Percentiles rank a stretch among this genome's conserved stretches.
Evolutionary conservation across 345 rosid genomes (phyloP).

Genomic region (Firmiana major): DNA sequence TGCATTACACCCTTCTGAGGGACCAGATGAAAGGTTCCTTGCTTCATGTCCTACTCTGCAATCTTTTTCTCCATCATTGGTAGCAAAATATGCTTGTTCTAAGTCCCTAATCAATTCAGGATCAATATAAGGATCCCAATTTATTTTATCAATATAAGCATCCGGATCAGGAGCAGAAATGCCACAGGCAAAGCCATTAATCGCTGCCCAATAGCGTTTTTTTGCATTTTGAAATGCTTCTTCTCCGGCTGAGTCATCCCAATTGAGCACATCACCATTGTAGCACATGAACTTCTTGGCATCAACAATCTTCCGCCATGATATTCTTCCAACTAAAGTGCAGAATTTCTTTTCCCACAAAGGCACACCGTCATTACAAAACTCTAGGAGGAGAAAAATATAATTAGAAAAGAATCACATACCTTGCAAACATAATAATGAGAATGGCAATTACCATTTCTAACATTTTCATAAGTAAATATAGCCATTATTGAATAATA

Average conservation of each 20-base stretch:
- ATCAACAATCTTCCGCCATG: conserved; percentile 46
- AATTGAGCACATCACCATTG: conserved; percentile 27
- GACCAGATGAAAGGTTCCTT: conserved; percentile 12
- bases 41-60: conserved; percentile 16
- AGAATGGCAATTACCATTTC: neutral
- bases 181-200: conserved; percentile 32
- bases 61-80: conserved; percentile 32
- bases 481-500: neutral
- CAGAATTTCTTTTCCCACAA: conserved; percentile 54
- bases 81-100: conserved; percentile 23
- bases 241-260: conserved; percentile 53
- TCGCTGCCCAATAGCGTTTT: conserved; percentile 36
- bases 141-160: conserved; percentile 39
- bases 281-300: conserved; percentile 27
- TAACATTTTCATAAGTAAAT: neutral
- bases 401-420: neutral
- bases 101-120: conserved; percentile 32
- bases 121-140: conserved; percentile 41
- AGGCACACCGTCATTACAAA: conserved; percentile 35
- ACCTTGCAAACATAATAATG: neutral
- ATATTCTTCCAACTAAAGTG: conserved; percentile 32
- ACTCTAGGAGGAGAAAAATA: conserved; percentile 14
- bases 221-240: conserved; percentile 51
- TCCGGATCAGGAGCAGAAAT: conserved; percentile 39
- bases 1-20: conserved; percentile 25